Evolutionary conservation across 192 early-diverging fungal genomes (phyloP).

Genomic region (Podila clonocystis): DNA sequence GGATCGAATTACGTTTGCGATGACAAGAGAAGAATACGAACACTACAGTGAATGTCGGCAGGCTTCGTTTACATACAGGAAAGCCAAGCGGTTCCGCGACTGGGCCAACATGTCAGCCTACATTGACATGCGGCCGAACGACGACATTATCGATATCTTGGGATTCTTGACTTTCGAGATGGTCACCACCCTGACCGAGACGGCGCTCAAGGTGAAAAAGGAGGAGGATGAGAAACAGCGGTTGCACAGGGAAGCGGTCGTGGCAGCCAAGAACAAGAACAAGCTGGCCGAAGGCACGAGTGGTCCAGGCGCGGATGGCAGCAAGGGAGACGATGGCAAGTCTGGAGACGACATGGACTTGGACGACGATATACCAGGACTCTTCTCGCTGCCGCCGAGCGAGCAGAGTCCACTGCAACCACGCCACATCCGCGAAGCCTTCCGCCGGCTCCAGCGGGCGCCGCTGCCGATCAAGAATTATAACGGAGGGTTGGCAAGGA

Average conservation of each 20-base stretch:
- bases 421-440: constrained; percentile 94
- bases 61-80: constrained; percentile 96
- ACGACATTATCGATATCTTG: constrained; percentile 95
- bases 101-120: constrained; percentile 93
- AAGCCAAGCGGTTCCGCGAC: constrained; percentile 91
- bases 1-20: constrained; percentile 90
- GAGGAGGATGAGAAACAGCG: constrained; percentile 55
- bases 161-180: constrained; percentile 97
- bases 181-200: constrained; percentile 92
- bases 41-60: constrained; percentile 99
- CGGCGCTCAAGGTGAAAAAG: constrained; percentile 80
- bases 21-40: constrained; percentile 99
- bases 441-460: constrained; percentile 80
- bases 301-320: constrained; percentile 11
- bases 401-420: constrained; percentile 86
- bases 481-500: constrained; percentile 76
- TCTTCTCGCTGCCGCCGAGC: constrained; percentile 84
- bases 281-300: background rate
- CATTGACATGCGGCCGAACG: constrained; percentile 90
- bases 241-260: constrained; percentile 55
- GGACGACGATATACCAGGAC: constrained; percentile 57
- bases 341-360: constrained; percentile 36
- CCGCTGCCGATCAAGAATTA: constrained; percentile 83
- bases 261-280: constrained; percentile 40
- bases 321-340: constrained; percentile 4